These are phyloP conservation scores for Gomphus sp. DNA, from an alignment of 1,284 basidiomycete species.

Conservation along the genomic window DNA sequence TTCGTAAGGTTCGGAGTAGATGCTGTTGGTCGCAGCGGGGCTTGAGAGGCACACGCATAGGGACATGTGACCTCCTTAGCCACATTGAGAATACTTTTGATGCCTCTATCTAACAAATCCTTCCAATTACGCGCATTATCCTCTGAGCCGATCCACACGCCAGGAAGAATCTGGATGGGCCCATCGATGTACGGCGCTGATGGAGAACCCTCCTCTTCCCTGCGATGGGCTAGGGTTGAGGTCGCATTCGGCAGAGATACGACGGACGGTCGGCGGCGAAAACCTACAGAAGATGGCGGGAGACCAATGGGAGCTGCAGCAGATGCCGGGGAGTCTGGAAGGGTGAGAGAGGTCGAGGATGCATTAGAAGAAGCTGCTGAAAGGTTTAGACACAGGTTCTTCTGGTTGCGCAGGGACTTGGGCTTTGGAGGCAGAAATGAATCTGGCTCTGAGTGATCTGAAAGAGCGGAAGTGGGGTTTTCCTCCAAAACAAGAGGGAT, in stretches of 20 bases:
- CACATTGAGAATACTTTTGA: slow-evolving; percentile 85
- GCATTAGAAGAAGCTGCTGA: slow-evolving; percentile 42
- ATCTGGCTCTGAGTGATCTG: slow-evolving; percentile 44
- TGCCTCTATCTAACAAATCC: slow-evolving; percentile 60
- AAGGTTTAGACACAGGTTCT: slow-evolving; percentile 62
- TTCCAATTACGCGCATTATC: slow-evolving; percentile 82
- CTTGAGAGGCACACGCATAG: slow-evolving; percentile 41
- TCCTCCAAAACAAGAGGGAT: slow-evolving; percentile 41
- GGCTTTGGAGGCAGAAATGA: slow-evolving; percentile 29
- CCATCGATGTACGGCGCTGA: slow-evolving; percentile 74
- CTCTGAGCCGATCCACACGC: slow-evolving; percentile 89
- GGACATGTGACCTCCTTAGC: slow-evolving; percentile 87
- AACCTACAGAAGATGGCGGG: slow-evolving; percentile 18
- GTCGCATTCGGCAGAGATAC: slow-evolving; percentile 51
- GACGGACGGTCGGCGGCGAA: slow-evolving; percentile 50
- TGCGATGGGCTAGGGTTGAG: slow-evolving; percentile 45
- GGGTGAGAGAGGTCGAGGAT: slow-evolving; percentile 40
- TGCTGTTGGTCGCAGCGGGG: slow-evolving; percentile 43
- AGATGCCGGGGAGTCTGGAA: slow-evolving; percentile 23
- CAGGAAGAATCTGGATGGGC: slow-evolving; percentile 83
- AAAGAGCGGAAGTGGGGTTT: slow-evolving; percentile 35
- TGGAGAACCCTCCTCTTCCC: slow-evolving; percentile 54
- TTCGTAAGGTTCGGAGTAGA: slow-evolving; percentile 57
- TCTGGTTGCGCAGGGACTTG: slow-evolving; percentile 55
- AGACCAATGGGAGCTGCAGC: slow-evolving; percentile 20